Evolutionary conservation across 2,329 filamentous ascomycete genomes (phyloP).

Genomic region (Claviceps humidiphila): DNA sequence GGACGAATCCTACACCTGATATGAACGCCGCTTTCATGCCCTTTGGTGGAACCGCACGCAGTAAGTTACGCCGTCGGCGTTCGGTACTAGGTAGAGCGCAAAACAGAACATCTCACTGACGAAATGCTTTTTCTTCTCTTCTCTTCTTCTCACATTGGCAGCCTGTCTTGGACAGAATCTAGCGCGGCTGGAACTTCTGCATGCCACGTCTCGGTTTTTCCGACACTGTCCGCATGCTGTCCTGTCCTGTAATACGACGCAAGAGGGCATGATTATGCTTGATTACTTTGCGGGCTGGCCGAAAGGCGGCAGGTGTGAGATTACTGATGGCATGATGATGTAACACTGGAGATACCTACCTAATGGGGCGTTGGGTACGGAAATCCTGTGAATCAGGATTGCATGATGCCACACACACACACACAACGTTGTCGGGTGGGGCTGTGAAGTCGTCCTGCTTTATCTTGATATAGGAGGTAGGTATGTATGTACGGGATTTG

Average conservation of each 20-base stretch:
- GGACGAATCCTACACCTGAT: not conserved
- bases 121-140: not conserved
- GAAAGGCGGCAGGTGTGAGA: not conserved
- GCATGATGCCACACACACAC: too few species aligned
- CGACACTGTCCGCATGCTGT: not conserved
- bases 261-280: not conserved
- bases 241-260: not conserved
- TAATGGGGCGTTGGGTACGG: too few species aligned
- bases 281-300: not conserved
- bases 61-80: not conserved
- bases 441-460: too few species aligned
- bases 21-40: slow-evolving; percentile 2
- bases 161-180: slow-evolving; percentile 1
- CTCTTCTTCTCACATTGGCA: not conserved
- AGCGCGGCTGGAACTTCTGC: not conserved
- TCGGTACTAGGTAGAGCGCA: too few species aligned
- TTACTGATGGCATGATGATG: not conserved
- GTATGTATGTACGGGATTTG: too few species aligned
- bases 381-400: too few species aligned
- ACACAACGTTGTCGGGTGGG: too few species aligned
- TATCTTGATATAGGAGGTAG: too few species aligned
- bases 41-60: not conserved
- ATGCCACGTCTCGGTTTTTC: not conserved
- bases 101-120: not conserved
- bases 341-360: too few species aligned